phyloP scores from a whole-genome alignment of 2,329 filamentous ascomycete species.

The Penicillium verrucosum region DNA sequence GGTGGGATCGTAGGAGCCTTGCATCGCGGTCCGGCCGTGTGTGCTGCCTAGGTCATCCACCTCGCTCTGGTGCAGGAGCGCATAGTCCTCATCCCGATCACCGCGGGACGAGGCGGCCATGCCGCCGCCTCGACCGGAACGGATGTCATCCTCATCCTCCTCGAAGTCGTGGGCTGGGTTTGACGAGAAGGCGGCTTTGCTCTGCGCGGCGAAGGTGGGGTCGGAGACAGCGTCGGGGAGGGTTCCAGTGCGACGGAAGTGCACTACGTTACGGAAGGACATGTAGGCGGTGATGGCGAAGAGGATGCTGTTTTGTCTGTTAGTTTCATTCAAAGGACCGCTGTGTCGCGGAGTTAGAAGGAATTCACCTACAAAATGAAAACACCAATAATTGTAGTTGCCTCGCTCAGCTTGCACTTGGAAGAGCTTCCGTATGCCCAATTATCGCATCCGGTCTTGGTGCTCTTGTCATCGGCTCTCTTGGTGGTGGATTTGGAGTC shows the following conservation, averaged over 20 bases:
- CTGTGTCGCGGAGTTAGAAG: background rate
- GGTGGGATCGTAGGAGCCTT: slow-evolving; percentile 42
- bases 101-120: slow-evolving; percentile 43
- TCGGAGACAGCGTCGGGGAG: slow-evolving; percentile 48
- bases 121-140: slow-evolving; percentile 37
- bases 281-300: slow-evolving; percentile 54
- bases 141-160: slow-evolving; percentile 46
- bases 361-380: slow-evolving; percentile 52
- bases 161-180: slow-evolving; percentile 47
- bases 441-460: slow-evolving; percentile 36
- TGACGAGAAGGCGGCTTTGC: slow-evolving; percentile 48
- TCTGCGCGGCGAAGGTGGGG: slow-evolving; percentile 49
- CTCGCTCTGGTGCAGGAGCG: slow-evolving; percentile 49
- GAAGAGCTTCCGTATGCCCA: slow-evolving; percentile 51
- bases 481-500: slow-evolving; percentile 34
- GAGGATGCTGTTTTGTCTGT: slow-evolving; percentile 44
- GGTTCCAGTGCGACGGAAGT: slow-evolving; percentile 56
- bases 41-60: slow-evolving; percentile 42
- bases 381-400: slow-evolving; percentile 55
- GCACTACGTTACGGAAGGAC: slow-evolving; percentile 53
- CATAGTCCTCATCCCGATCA: slow-evolving; percentile 51
- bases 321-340: background rate
- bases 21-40: slow-evolving; percentile 36
- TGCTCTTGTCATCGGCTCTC: slow-evolving; percentile 27
- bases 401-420: slow-evolving; percentile 58